A percentile compares a stretch with the other conserved stretches of the same genome.
Conservation (phyloP, 306 rosid species). For the Cucurbita ficifolia region DNA sequence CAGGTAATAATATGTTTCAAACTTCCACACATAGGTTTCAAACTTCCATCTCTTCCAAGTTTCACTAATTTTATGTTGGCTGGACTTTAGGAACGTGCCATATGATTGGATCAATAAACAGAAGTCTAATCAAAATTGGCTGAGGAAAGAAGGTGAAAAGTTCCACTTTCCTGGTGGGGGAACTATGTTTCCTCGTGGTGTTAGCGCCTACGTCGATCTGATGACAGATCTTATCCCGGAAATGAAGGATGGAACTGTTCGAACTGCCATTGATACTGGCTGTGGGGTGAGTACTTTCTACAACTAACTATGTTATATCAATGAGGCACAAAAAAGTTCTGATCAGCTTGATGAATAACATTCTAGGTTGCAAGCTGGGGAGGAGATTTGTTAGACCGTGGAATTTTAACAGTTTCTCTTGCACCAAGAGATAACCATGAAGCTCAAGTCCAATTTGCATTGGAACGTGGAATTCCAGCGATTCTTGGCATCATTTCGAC, state of each 20-base stretch:
- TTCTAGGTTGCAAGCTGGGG: conserved; percentile 99
- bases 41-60: background rate
- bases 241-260: conserved; percentile 78
- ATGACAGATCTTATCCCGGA: conserved; percentile 92
- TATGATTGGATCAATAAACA: conserved; percentile 93
- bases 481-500: conserved; percentile 94
- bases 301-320: background rate
- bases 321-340: background rate
- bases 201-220: conserved; percentile 71
- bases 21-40: background rate
- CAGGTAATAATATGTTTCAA: conserved; percentile 39
- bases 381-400: conserved; percentile 90
- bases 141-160: conserved; percentile 89
- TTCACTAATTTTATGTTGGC: conserved; percentile 5
- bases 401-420: conserved; percentile 73
- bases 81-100: conserved; percentile 73
- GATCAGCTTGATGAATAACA: conserved; percentile 7
- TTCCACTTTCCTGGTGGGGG: conserved; percentile 99
- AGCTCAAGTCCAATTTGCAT: conserved; percentile 98
- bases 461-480: conserved; percentile 98
- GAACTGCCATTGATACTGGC: conserved; percentile 97
- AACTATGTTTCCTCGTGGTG: conserved; percentile 94
- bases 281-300: conserved; percentile 75
- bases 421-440: conserved; percentile 99
- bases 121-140: conserved; percentile 94